Evolutionary conservation across 495 filamentous ascomycete species (phyloP), one percentile per base, ranked within the genome.

Genomic region (Aspergillus cavernicola): DNA sequence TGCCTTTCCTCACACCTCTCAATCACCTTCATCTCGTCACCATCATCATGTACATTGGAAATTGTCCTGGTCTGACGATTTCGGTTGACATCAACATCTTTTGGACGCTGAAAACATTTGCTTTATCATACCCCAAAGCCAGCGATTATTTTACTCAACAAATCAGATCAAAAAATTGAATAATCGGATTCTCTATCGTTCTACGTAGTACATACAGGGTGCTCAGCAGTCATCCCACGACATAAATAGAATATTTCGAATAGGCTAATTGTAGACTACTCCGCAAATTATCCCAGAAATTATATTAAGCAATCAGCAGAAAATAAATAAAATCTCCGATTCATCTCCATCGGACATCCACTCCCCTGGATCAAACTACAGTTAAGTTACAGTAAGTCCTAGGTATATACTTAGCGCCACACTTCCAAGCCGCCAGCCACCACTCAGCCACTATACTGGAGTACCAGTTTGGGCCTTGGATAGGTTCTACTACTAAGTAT

Each of bases 21-120:
- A 32, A 39, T 11, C 33, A 53, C 10, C 26, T 23, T 16, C 42
- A 15, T 39, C 15, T 53, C 24, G 26, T 43, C 52, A 54, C 46
- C 51, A 38, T 43, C 48, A 45, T 39, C 18, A 28, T 62, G 60
- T 62, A 62, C 46, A 62, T 62, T 62, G 52, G 44, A 53, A 53
- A 52, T 62, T 56, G 60, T 58, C 55, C 60, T 52, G 60, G 60
- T 59, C 40, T 55, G 60, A 62, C 60, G 55, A 59, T 59, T 54
- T 49, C 40, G 26, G 47, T 56, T 56, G 56, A 47, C 31, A 47
- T 53, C 44, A 47, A 23, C 31, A 47, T 47, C 45, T 43, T 56
- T 62, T 62, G 52, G 46, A 50, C 60, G 59, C 46, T 53, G 60
- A 62, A 62, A 56, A 62, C 60, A 56, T 62, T 53, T 58, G 56